These are phyloP conservation scores for Penicillium egyptiacum DNA, from an alignment of 495 filamentous ascomycete species.

Conservation along the genomic window DNA sequence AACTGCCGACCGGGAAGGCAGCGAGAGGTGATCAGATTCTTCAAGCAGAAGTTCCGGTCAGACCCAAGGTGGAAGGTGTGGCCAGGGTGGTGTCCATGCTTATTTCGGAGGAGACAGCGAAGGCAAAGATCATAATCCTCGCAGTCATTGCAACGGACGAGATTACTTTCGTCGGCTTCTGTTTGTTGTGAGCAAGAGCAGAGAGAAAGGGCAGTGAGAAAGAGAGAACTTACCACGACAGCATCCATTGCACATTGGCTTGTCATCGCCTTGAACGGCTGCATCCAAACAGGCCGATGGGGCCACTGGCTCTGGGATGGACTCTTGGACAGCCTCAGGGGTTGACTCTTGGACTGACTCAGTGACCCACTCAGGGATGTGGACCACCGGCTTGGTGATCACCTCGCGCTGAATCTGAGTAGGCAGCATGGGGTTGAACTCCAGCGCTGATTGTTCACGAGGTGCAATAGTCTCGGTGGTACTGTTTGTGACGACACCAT, in stretches of 20 bases:
- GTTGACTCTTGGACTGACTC: conserved; percentile 9
- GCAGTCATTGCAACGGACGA: conserved; percentile 82
- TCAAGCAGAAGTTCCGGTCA: conserved; percentile 41
- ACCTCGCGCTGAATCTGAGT: conserved; percentile 10
- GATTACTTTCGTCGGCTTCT: conserved; percentile 73
- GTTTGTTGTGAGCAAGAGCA: conserved; percentile 8
- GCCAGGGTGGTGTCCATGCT: conserved; percentile 90
- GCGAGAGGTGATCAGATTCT: conserved; percentile 53
- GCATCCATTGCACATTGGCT: conserved; percentile 92
- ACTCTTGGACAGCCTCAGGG: conserved; percentile 17
- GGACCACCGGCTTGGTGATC: conserved; percentile 22
- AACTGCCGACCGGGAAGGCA: conserved; percentile 79
- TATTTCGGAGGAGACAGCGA: conserved; percentile 68
- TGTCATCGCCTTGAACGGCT: conserved; percentile 33
- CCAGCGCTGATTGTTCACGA: conserved; percentile 33
- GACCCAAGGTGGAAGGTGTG: conserved; percentile 64
- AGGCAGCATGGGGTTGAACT: conserved; percentile 21
- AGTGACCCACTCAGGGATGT: conserved; percentile 18
- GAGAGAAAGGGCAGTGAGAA: not conserved
- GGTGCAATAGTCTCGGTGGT: conserved; percentile 75
- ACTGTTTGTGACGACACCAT: conserved; percentile 79
- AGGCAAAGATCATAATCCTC: conserved; percentile 92
- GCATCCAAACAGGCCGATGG: conserved; percentile 6
- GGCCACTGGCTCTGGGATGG: conserved; percentile 16
- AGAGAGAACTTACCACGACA: conserved; percentile 60